phyloP scores from a whole-genome alignment of 176 grass and related monocot genomes.

The Ensete glaucum region DNA sequence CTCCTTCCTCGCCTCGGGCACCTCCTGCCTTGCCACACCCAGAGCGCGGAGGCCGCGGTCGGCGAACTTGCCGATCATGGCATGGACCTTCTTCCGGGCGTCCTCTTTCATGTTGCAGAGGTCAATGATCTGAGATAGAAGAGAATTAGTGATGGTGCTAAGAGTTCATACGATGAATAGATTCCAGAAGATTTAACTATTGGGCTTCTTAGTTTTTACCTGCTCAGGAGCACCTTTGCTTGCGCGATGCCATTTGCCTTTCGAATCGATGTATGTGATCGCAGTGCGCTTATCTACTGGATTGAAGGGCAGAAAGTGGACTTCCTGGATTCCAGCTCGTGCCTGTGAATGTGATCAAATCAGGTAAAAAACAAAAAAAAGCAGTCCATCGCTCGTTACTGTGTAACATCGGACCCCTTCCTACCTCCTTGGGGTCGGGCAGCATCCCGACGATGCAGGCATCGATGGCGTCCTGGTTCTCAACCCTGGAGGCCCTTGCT shows the following conservation, averaged over 20 bases:
- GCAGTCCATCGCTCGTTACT: neutral
- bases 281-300: conserved; percentile 86
- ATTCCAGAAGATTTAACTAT: neutral
- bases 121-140: conserved; percentile 45
- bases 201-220: neutral
- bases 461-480: conserved; percentile 97
- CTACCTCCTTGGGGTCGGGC: conserved; percentile 58
- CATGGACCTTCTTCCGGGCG: conserved; percentile 47
- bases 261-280: conserved; percentile 70
- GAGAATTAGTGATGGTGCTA: neutral
- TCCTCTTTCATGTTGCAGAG: conserved; percentile 64
- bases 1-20: conserved; percentile 67
- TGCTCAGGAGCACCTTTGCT: conserved; percentile 92
- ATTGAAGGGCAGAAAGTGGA: conserved; percentile 91
- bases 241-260: conserved; percentile 70
- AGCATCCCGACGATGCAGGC: conserved; percentile 86
- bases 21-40: conserved; percentile 61
- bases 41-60: conserved; percentile 75
- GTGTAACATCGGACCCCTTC: neutral
- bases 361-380: neutral
- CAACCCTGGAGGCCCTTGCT: conserved; percentile 64
- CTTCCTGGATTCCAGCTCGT: conserved; percentile 66
- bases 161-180: neutral
- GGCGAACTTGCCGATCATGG: conserved; percentile 52
- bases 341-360: conserved; percentile 18